phyloP scores from a whole-genome alignment of 129 eudicot species.

The Smallanthus sonchifolius region DNA sequence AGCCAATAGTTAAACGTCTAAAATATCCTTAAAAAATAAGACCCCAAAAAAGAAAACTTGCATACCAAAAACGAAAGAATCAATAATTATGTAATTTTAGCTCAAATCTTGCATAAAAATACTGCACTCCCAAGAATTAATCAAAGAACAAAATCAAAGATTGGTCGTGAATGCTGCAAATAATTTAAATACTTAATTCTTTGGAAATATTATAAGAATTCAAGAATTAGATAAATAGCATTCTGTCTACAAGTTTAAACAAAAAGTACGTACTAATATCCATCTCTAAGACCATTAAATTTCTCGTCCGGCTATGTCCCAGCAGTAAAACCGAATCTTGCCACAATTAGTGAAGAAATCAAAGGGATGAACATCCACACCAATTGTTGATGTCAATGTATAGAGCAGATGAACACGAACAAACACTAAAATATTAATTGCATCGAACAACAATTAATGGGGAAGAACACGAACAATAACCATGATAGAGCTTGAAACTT shows the following conservation, averaged over 20 bases:
- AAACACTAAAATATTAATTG: too few relatives aligned
- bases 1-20: not conserved
- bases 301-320: conserved; percentile 93
- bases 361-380: conserved; percentile 85
- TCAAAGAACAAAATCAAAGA: conserved; percentile 35
- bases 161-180: conserved; percentile 79
- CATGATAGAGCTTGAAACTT: too few relatives aligned
- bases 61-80: not conserved
- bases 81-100: not conserved
- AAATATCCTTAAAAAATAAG: not conserved
- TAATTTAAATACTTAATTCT: not conserved
- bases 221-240: too few relatives aligned
- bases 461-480: too few relatives aligned
- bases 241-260: not conserved
- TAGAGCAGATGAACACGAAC: too few relatives aligned
- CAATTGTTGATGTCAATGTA: too few relatives aligned
- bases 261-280: conserved; percentile 58
- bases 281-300: conserved; percentile 84
- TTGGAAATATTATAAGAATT: not conserved
- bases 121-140: not conserved
- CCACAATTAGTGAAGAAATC: conserved; percentile 85
- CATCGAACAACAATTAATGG: too few relatives aligned
- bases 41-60: not conserved
- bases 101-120: not conserved
- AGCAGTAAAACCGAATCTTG: conserved; percentile 71